These are phyloP conservation scores for Beauveria sp. DNA, from an alignment of 2,329 filamentous ascomycete genomes.

Conservation along the genomic window DNA sequence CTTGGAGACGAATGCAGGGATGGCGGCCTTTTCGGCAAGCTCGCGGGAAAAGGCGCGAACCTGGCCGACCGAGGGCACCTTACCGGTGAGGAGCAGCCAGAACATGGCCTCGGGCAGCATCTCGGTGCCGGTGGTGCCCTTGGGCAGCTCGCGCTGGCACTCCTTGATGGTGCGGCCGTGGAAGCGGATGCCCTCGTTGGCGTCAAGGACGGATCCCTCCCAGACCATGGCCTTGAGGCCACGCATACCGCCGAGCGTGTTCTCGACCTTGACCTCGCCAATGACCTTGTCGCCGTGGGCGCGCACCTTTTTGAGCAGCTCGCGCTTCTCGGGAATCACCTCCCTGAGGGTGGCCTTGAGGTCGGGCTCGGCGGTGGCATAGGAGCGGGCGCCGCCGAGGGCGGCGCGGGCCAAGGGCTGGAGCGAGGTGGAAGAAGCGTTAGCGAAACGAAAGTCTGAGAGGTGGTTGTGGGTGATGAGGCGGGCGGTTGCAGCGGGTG, in stretches of 20 bases:
- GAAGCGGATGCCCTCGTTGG: constrained; percentile 96
- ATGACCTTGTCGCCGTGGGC: constrained; percentile 72
- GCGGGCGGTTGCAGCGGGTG: not conserved
- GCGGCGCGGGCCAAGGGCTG: constrained; percentile 26
- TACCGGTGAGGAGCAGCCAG: constrained; percentile 91
- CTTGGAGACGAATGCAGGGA: constrained; percentile 76
- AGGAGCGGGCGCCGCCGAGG: constrained; percentile 41
- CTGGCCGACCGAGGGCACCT: constrained; percentile 78
- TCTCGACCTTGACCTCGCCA: constrained; percentile 89
- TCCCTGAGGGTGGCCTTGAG: constrained; percentile 81
- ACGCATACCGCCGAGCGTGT: constrained; percentile 93
- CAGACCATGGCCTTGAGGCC: constrained; percentile 97
- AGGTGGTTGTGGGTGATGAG: not conserved
- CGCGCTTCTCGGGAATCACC: constrained; percentile 84
- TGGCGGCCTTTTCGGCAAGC: constrained; percentile 74
- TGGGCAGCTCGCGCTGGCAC: constrained; percentile 88
- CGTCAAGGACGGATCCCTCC: constrained; percentile 95
- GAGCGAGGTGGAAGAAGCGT: not conserved
- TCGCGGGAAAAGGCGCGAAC: constrained; percentile 76
- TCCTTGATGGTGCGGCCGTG: constrained; percentile 97
- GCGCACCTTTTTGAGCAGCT: constrained; percentile 91
- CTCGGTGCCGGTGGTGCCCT: constrained; percentile 84
- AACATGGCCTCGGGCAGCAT: constrained; percentile 99
- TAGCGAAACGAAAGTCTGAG: not conserved
- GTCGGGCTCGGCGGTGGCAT: constrained; percentile 75